Evolutionary conservation across 208 protist genomes (phyloP), one percentile per base, ranked within the genome.

Genomic region (Crithidia acanthocephali): DNA sequence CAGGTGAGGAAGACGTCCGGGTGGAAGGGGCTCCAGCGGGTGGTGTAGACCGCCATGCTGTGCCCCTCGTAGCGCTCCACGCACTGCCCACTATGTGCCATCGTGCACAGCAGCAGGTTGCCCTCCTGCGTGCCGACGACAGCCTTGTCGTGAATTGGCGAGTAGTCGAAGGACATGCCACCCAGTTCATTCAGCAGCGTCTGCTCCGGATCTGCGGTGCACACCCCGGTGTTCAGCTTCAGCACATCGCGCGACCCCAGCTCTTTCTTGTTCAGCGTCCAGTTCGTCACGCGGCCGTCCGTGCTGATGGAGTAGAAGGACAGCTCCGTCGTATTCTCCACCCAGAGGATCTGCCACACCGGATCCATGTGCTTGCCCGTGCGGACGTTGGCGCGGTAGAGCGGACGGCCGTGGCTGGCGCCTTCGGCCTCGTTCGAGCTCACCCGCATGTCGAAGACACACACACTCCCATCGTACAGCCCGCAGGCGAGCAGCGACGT

Each of bases 121-220:
- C 98, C 98, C 77, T 99, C 98, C 75, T 99, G 97, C 15, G 98
- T 99, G 44, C 98, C 98, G 20, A 99, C 88, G 22, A 99, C 85
- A n/a, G 97, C 78, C 60, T 94, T 91, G 55, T 98, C 92, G 57
- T 93, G 80, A 15, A 67, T 63, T 15, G 68, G 53, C n/a, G 98
- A 98, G 82, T 99, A 98, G 79, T 99, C 97, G 70, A 99, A 98
- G 79, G 96, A 99, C 70, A 89, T 98, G 52, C 98, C 97, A 53
- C 96, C 89, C n/a, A 98, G 78, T 37, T 97, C 92, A 33, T 85
- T 97, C 68, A 93, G 79, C 59, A 94, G 62, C 72, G 88, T 85
- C 57, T 93, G 81, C 80, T 97, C 93, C 2, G 92, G 87, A 66
- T 97, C 94, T 0, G 86, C 86, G 27, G 74, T 81, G 63, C 80